Evolutionary conservation across 768 basidiomycete genomes (phyloP), one percentile per base, ranked within the genome.

Genomic region (Neoboletus magnificus): DNA sequence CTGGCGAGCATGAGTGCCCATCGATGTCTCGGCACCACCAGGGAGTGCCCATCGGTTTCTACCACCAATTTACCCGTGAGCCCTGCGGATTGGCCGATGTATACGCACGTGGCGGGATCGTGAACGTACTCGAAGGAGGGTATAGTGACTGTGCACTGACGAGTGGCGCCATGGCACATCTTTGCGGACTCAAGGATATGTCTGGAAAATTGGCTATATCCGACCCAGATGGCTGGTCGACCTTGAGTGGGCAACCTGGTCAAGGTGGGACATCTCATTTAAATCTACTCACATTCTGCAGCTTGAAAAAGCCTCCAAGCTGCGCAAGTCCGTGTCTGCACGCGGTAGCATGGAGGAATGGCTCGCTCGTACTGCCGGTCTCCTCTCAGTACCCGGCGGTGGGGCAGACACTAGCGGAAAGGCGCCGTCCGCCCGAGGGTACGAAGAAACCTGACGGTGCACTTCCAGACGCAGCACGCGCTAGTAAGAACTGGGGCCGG

Each of bases 111-210:
- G 92, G 93, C 0, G 80, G 84, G 40, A 62, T 96, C 6, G 78
- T 98, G 37, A 93, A 91, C 62, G 90, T 98, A 0, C 82, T 99
- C 1, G 96, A 99, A 73, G 96, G 96, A 1, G 96, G 95, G 1
- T 98, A 98, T 65, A 91, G 91, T 62, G 93, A 98, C 68, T 80
- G 87, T 7, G 94, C 96, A 0, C 76, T 98, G 52, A 84, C 77
- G 7, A 93, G 89, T 58, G 96, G 89, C 0, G 80, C 86, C 0
- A 83, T 93, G 81, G 89, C 93, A 0, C 89, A 93, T 67, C 69
- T 96, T 2, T 74, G 75, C 8, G 95, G 94, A 5, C 72, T 98
- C 22, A 76, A 75, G 1, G 67, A 60, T 45, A 18, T 48, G 25
- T 27, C 50, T 18, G 46, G 52, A 23, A 35, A 50, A 29, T 13